A percentile compares a stretch with the other conserved stretches of the same genome.
Evolutionary conservation across 169 alveolate species (phyloP).

Genomic region (Perkinsus marinus): DNA sequence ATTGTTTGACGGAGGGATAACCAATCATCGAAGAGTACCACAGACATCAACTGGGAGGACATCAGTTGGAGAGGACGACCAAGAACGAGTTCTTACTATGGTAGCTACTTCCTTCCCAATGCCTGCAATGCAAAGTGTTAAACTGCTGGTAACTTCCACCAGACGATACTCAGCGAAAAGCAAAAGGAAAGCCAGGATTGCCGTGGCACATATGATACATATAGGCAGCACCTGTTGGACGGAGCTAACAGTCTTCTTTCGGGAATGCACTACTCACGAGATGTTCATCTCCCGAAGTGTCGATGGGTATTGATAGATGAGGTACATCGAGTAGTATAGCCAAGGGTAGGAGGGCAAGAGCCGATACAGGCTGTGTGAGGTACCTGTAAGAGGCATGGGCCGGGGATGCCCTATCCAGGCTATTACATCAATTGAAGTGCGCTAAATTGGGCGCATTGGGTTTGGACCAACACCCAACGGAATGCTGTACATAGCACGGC

Average conservation of each 20-base stretch:
- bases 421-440: not conserved
- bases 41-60: not conserved
- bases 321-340: not conserved
- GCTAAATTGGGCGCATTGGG: not conserved
- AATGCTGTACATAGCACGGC: not conserved
- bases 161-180: not conserved
- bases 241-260: too few species aligned
- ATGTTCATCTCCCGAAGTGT: not conserved
- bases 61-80: too few species aligned
- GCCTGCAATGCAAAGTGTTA: not conserved
- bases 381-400: not conserved
- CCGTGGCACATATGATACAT: not conserved
- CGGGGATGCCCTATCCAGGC: not conserved
- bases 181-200: not conserved
- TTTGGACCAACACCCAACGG: not conserved
- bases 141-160: not conserved
- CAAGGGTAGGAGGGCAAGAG: not conserved
- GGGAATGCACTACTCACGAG: not conserved
- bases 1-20: not conserved
- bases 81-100: not conserved
- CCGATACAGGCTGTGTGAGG: not conserved
- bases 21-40: not conserved
- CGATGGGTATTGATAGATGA: not conserved
- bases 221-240: not conserved
- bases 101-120: not conserved